Base-by-base conservation (phyloP, 73 alveolate genomes). In the Vitrella brassicaformis region DNA sequence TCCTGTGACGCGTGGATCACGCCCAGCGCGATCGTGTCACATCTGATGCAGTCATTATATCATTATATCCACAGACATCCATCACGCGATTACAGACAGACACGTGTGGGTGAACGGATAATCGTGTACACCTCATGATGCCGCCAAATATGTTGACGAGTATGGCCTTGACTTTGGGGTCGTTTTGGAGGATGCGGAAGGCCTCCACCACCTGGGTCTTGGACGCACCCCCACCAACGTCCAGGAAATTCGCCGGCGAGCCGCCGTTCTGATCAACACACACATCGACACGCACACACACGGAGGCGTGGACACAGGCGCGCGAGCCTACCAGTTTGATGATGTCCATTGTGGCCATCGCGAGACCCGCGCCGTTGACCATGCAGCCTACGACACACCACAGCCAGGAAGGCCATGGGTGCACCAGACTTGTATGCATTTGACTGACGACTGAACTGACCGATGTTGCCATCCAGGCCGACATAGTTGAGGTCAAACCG, bases 281-380 rank as follows among this genome's bases (percentile, higher is more conserved):
- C 18, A 47, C 66, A 47, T 47, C 66, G 25, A 47, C 26, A 47
- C 66, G 26, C 66, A 25, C 66, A 19, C 18, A 25, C 18, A 47
- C 26, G 25, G 0, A 47, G 25, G 26, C 18, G 25, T 47, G 26
- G 18, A 25, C 66, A 47, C 18, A 19, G 25, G 66, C 26, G 66
- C 18, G 18, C 26, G 25, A 47, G 66, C 66, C 25, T 19, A 0
- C 66, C 39, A 69, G 47, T 30, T 80, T 70, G 70, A 87, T 81
- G 32, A 90, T 47, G 71, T 81, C 98, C 98, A 94, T 94, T 47
- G 98, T 94, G 29, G 97, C 95, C 98, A 94, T 94, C 28, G 98
- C 98, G 18, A 94, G 91, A 25, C 98, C 98, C 25, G 98, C 98
- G 27, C 98, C 98, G 67, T 94, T 94, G 73, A 94, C 98, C 90